A percentile compares a stretch with the other conserved stretches of the same genome.
Conservation (phyloP, 2,329 filamentous ascomycete genomes). For the Diplocarpon mali region DNA sequence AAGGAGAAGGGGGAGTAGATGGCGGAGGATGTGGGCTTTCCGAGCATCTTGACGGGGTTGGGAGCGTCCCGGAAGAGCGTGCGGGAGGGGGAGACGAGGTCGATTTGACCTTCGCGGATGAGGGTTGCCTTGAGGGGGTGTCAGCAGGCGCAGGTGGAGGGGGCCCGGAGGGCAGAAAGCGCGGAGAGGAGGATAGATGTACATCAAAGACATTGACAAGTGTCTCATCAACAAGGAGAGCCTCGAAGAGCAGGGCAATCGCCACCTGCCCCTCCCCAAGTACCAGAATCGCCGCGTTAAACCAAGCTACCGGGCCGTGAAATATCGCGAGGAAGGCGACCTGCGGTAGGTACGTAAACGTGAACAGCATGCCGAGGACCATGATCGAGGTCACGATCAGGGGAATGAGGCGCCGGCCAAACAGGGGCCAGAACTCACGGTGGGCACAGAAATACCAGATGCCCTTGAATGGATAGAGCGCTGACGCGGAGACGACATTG, state of each 20-base stretch:
- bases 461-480: constrained; percentile 52
- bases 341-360: constrained; percentile 81
- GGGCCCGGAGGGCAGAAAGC: background rate
- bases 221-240: constrained; percentile 70
- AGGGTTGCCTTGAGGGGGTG: constrained; percentile 43
- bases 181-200: constrained; percentile 20
- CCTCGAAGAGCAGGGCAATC: constrained; percentile 51
- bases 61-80: constrained; percentile 56
- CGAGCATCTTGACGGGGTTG: constrained; percentile 67
- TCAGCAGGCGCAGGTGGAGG: background rate
- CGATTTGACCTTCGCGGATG: constrained; percentile 59
- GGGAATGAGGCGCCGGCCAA: constrained; percentile 66
- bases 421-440: constrained; percentile 72
- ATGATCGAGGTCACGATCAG: constrained; percentile 71
- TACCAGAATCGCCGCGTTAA: constrained; percentile 78
- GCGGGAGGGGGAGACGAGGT: constrained; percentile 57
- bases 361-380: constrained; percentile 76
- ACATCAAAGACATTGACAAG: constrained; percentile 76
- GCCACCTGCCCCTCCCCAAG: constrained; percentile 53
- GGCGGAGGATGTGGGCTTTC: constrained; percentile 65
- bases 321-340: constrained; percentile 84
- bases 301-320: constrained; percentile 77
- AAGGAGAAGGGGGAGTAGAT: constrained; percentile 83
- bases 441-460: constrained; percentile 73
- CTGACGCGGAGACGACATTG: constrained; percentile 22